Percentiles rank a stretch among this genome's conserved stretches.
Conservation (phyloP, 108 stramenopile species). For the Skeletonema menzelii region DNA sequence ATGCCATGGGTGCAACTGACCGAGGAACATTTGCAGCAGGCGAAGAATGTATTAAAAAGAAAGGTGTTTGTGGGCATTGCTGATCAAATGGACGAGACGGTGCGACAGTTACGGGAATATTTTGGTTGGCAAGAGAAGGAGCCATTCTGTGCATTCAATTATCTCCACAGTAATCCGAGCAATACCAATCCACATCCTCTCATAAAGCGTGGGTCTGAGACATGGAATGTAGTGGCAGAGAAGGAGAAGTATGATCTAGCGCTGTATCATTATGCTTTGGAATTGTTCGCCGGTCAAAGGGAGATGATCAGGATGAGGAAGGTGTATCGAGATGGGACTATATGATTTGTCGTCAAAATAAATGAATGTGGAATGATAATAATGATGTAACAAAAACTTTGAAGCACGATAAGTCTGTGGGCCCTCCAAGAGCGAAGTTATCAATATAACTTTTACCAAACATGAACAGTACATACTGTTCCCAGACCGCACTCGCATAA, state of each 20-base stretch:
- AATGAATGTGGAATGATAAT: no score
- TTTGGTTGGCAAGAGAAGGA: slow-evolving; percentile 30
- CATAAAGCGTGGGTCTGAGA: slow-evolving; percentile 15
- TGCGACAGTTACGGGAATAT: slow-evolving; percentile 25
- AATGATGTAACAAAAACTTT: no score
- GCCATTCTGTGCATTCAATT: slow-evolving; percentile 5
- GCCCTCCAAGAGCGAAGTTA: no score
- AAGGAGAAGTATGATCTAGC: slow-evolving; percentile 38
- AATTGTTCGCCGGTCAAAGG: slow-evolving; percentile 13
- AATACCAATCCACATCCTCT: slow-evolving; percentile 2
- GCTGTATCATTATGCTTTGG: slow-evolving; percentile 38
- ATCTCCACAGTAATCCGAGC: not conserved
- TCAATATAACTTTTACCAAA: no score
- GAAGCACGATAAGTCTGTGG: no score
- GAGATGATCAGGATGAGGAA: not conserved
- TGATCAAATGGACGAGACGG: slow-evolving; percentile 36
- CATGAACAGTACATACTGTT: no score
- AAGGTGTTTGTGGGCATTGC: slow-evolving; percentile 37
- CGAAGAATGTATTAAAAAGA: slow-evolving; percentile 16
- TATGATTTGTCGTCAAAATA: no score
- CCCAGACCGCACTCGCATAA: no score
- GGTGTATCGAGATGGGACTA: not conserved
- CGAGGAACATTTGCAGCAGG: slow-evolving; percentile 27
- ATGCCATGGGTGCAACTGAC: slow-evolving; percentile 37
- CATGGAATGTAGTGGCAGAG: slow-evolving; percentile 37